phyloP scores from a whole-genome alignment of 345 rosid genomes.

The Pugionium dolabratum region DNA sequence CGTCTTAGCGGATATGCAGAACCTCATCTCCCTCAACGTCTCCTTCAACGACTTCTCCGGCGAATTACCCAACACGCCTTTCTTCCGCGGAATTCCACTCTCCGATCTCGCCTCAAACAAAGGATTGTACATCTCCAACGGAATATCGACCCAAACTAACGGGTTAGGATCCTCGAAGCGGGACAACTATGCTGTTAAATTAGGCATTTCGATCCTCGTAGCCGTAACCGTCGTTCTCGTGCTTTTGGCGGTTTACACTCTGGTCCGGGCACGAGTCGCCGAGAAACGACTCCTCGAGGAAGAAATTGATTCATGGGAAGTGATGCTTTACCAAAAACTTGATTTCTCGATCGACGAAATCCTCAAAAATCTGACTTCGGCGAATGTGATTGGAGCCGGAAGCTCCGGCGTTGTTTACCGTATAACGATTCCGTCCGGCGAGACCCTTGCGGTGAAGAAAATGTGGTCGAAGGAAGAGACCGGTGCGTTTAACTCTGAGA shows the following conservation, averaged over 20 bases:
- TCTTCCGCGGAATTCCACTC: conserved; percentile 77
- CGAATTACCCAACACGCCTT: conserved; percentile 70
- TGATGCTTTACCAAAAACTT: conserved; percentile 79
- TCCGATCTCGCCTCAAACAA: conserved; percentile 68
- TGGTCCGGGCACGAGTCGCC: conserved; percentile 37
- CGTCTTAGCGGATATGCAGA: conserved; percentile 59
- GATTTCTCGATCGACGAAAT: conserved; percentile 73
- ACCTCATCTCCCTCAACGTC: conserved; percentile 83
- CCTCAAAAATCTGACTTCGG: conserved; percentile 48
- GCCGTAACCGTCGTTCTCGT: conserved; percentile 42
- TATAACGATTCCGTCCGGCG: conserved; percentile 54
- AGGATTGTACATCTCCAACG: conserved; percentile 53
- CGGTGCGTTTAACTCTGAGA: conserved; percentile 77
- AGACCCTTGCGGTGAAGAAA: conserved; percentile 66
- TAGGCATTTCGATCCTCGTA: conserved; percentile 21
- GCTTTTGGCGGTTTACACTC: conserved; percentile 69
- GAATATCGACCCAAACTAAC: conserved; percentile 28
- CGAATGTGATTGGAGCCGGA: conserved; percentile 73
- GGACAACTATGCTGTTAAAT: conserved; percentile 53
- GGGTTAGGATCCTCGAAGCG: conserved; percentile 43
- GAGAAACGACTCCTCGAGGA: conserved; percentile 44
- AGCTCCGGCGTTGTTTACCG: conserved; percentile 81
- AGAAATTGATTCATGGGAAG: conserved; percentile 63
- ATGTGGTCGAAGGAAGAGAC: conserved; percentile 54
- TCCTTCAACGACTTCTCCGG: conserved; percentile 85